Evolutionary conservation across 2,329 filamentous ascomycete species (phyloP).

Genomic region (Pseudogymnoascus sp.): DNA sequence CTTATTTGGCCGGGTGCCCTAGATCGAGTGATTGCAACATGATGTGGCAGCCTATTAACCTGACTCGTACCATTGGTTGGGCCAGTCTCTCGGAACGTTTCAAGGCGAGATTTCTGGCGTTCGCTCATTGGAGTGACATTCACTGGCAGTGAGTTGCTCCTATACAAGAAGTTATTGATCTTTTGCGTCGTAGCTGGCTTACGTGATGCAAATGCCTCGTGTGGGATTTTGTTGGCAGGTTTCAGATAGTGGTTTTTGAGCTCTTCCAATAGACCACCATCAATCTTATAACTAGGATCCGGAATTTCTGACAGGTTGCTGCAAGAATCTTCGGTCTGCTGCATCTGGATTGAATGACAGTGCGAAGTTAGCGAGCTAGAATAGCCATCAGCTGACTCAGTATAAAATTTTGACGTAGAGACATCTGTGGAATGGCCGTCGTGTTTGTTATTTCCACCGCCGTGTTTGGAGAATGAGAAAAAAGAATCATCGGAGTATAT

Average conservation of each 20-base stretch:
- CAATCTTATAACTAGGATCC: neutral
- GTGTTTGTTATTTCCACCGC: neutral
- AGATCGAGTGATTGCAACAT: constrained; percentile 2
- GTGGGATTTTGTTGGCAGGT: neutral
- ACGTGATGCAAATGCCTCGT: neutral
- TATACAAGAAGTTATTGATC: constrained; percentile 4
- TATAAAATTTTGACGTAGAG: neutral
- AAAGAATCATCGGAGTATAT: neutral
- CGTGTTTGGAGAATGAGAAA: neutral
- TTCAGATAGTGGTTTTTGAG: constrained; percentile 3
- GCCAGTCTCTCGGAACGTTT: neutral
- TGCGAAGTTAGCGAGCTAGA: neutral
- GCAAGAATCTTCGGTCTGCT: neutral
- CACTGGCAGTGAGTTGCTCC: neutral
- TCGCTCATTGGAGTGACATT: constrained; percentile 8
- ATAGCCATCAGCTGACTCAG: neutral
- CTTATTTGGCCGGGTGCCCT: neutral
- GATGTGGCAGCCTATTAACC: neutral
- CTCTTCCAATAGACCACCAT: neutral
- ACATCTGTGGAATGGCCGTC: neutral
- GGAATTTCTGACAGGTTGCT: neutral
- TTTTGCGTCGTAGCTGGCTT: neutral
- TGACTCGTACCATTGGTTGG: neutral
- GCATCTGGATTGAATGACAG: neutral
- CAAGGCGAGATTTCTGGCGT: constrained; percentile 3